These are phyloP conservation scores for Tetrapisispora arboricola DNA, from an alignment of 805 yeast genomes.

Conservation along the genomic window DNA sequence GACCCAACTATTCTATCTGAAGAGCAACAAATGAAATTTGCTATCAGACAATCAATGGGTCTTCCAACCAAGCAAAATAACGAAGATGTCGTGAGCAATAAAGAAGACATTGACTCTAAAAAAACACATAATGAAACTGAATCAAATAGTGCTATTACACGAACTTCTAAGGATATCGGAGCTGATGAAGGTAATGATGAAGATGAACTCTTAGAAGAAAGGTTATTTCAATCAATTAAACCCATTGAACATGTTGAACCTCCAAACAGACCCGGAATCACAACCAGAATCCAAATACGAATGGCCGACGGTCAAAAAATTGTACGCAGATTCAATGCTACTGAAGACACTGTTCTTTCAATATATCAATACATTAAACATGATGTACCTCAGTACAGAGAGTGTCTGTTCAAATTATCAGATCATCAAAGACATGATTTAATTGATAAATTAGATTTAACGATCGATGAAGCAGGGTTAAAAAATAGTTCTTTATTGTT, in stretches of 20 bases:
- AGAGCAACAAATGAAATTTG: conserved; percentile 74
- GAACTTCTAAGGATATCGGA: too few species aligned
- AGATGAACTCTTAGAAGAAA: too few species aligned
- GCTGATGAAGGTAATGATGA: conserved; percentile 13
- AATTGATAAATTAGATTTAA: conserved; percentile 38
- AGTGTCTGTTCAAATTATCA: conserved; percentile 44
- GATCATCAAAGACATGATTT: conserved; percentile 49
- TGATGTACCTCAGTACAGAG: conserved; percentile 35
- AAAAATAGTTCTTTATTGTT: conserved; percentile 71
- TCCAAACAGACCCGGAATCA: conserved; percentile 36
- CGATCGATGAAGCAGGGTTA: conserved; percentile 67
- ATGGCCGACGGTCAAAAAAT: conserved; percentile 78
- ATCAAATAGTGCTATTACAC: too few species aligned
- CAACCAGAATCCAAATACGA: conserved; percentile 80
- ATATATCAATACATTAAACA: conserved; percentile 62
- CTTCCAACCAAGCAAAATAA: conserved; percentile 18
- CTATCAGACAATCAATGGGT: conserved; percentile 56
- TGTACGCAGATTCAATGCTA: conserved; percentile 51
- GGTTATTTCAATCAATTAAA: conserved; percentile 37
- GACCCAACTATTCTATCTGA: conserved; percentile 63
- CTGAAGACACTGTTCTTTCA: conserved; percentile 45
- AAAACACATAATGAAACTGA: too few species aligned
- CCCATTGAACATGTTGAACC: conserved; percentile 58
- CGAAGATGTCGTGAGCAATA: background rate
- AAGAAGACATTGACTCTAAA: too few species aligned